Conservation (phyloP, 1,284 basidiomycete species). For the Irpex rosettiformis region DNA sequence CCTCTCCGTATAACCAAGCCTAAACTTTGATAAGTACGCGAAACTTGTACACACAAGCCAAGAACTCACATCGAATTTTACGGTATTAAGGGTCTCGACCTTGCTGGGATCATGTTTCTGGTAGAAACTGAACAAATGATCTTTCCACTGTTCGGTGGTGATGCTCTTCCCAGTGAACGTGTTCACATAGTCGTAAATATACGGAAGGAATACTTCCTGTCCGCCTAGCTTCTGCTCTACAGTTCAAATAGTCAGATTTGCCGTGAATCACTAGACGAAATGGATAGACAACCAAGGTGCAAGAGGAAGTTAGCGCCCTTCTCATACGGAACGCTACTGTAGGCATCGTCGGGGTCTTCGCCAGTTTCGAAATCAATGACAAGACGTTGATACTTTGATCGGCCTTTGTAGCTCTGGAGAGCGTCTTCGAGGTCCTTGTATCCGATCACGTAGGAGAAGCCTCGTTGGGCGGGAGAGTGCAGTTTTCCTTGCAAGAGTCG, state of each 20-base stretch:
- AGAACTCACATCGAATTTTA: slow-evolving; percentile 75
- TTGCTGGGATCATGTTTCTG: slow-evolving; percentile 56
- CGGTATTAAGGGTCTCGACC: slow-evolving; percentile 63
- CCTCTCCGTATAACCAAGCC: slow-evolving; percentile 86
- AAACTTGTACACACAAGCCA: slow-evolving; percentile 1
- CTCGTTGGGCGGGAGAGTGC: slow-evolving; percentile 78
- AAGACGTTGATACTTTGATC: slow-evolving; percentile 82
- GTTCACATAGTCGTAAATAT: slow-evolving; percentile 78
- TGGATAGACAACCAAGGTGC: slow-evolving; percentile 46
- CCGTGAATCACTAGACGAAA: not conserved
- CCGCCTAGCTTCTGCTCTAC: slow-evolving; percentile 83
- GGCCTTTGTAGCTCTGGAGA: slow-evolving; percentile 55
- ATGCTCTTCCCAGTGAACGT: slow-evolving; percentile 83
- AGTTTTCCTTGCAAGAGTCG: slow-evolving; percentile 75
- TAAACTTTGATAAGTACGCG: slow-evolving; percentile 29
- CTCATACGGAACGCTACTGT: slow-evolving; percentile 68
- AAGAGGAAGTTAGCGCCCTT: slow-evolving; percentile 75
- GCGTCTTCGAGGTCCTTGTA: slow-evolving; percentile 72
- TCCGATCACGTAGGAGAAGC: slow-evolving; percentile 75
- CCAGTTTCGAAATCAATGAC: slow-evolving; percentile 83
- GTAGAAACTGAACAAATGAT: slow-evolving; percentile 83
- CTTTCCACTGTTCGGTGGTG: slow-evolving; percentile 86
- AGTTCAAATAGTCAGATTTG: not conserved
- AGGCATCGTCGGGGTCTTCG: slow-evolving; percentile 88
- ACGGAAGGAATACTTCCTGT: slow-evolving; percentile 81